Percentiles rank a stretch among this genome's conserved stretches.
These are phyloP conservation scores for Sporisorium scitamineum DNA, from an alignment of 1,284 basidiomycete genomes.

Conservation along the genomic window DNA sequence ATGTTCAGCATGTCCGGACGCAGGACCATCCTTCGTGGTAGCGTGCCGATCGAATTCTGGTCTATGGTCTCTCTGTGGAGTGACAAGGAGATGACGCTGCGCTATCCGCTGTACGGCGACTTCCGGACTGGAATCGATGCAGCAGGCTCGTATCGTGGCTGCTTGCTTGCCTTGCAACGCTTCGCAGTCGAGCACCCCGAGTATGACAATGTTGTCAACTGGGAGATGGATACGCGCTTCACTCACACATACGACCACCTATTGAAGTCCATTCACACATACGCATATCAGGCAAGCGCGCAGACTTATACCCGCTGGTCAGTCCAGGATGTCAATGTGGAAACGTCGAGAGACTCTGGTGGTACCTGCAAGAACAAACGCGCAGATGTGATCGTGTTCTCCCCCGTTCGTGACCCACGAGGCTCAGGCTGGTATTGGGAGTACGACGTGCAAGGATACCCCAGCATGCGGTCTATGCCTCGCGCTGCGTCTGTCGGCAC, in stretches of 20 bases:
- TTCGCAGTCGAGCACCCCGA: conserved; percentile 25
- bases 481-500: conserved; percentile 27
- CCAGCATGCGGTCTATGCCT: neutral
- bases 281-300: conserved; percentile 3
- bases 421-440: conserved; percentile 37
- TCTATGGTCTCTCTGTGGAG: conserved; percentile 23
- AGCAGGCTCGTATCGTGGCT: conserved; percentile 34
- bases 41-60: conserved; percentile 32
- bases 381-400: conserved; percentile 28
- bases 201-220: conserved; percentile 19
- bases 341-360: neutral
- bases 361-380: conserved; percentile 5
- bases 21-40: conserved; percentile 21
- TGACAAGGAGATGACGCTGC: conserved; percentile 18
- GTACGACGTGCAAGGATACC: conserved; percentile 33
- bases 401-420: conserved; percentile 19
- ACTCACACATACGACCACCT: conserved; percentile 29
- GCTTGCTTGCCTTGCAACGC: conserved; percentile 25
- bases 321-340: neutral
- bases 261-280: conserved; percentile 4
- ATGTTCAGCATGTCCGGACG: conserved; percentile 23
- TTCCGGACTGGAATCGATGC: conserved; percentile 21
- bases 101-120: conserved; percentile 27
- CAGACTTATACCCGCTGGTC: conserved; percentile 23
- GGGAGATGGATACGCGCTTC: conserved; percentile 36